Conservation (phyloP, 1,139 yeast genomes). For the Candida pseudoviswanathii region DNA sequence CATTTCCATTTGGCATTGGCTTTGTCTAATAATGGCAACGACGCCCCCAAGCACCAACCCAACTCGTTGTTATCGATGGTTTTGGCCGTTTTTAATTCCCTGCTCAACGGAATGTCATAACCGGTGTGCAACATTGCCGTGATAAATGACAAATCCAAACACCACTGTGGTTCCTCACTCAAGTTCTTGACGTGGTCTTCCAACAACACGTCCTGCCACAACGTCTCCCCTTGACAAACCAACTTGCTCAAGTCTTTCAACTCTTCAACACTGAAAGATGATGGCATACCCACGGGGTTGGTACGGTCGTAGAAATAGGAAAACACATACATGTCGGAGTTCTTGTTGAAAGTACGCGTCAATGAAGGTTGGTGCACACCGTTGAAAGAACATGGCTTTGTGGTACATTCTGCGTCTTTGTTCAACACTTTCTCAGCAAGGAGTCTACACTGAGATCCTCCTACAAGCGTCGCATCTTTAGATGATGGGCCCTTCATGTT, state of each 20-base stretch:
- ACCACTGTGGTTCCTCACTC: conserved; percentile 85
- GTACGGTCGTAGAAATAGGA: conserved; percentile 95
- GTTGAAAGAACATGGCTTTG: conserved; percentile 89
- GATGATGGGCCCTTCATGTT: conserved; percentile 70
- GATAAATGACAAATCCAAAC: conserved; percentile 88
- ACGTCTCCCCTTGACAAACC: conserved; percentile 80
- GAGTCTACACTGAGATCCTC: conserved; percentile 76
- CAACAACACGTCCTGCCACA: conserved; percentile 66
- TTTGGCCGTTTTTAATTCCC: conserved; percentile 91
- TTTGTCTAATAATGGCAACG: conserved; percentile 80
- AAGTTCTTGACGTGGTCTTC: conserved; percentile 70
- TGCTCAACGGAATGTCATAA: conserved; percentile 85
- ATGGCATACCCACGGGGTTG: conserved; percentile 91
- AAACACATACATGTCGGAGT: conserved; percentile 81
- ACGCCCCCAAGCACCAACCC: conserved; percentile 99
- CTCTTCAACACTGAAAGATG: conserved; percentile 82
- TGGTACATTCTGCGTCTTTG: conserved; percentile 74
- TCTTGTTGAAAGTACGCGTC: conserved; percentile 66
- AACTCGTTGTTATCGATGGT: conserved; percentile 85
- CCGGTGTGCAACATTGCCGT: conserved; percentile 90
- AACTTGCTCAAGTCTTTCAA: conserved; percentile 76
- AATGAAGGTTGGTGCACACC: conserved; percentile 97
- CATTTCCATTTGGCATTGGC: conserved; percentile 71
- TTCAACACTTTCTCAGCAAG: conserved; percentile 81
- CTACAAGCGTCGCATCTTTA: conserved; percentile 18